Evolutionary conservation across 2,329 filamentous ascomycete genomes (phyloP).

Genomic region (Aureobasidium pullulans): DNA sequence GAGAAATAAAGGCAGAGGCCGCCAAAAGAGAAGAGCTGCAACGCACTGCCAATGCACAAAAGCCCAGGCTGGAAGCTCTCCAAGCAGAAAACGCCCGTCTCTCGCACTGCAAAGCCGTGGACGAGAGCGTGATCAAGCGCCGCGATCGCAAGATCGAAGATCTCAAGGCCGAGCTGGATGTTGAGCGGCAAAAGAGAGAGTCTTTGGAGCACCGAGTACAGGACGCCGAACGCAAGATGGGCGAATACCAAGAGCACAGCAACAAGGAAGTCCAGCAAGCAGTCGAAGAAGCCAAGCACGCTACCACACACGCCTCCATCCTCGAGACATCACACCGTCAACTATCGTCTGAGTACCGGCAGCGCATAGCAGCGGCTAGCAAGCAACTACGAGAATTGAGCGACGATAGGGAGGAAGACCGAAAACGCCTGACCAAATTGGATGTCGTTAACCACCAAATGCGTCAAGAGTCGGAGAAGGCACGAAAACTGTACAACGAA

Average conservation of each 20-base stretch:
- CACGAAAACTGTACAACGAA: conserved; percentile 54
- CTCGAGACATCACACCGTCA: conserved; percentile 66
- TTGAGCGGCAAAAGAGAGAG: conserved; percentile 55
- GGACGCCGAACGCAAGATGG: conserved; percentile 56
- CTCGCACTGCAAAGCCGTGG: conserved; percentile 62
- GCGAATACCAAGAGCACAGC: conserved; percentile 52
- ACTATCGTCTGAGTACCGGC: conserved; percentile 57
- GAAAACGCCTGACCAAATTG: conserved; percentile 56
- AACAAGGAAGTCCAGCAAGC: conserved; percentile 56
- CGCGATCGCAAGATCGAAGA: conserved; percentile 70
- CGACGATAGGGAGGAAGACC: conserved; percentile 48
- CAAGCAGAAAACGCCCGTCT: conserved; percentile 62
- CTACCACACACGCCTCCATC: conserved; percentile 56
- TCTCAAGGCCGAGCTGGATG: conserved; percentile 55
- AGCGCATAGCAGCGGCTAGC: conserved; percentile 34
- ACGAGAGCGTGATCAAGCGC: conserved; percentile 61
- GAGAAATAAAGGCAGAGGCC: conserved; percentile 47
- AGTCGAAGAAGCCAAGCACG: conserved; percentile 39
- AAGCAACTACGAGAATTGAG: conserved; percentile 49
- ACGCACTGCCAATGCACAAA: conserved; percentile 58
- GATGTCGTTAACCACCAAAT: conserved; percentile 67
- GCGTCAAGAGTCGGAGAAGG: conserved; percentile 57
- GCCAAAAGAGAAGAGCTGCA: conserved; percentile 59
- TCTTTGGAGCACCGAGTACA: conserved; percentile 54
- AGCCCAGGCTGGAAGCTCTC: conserved; percentile 64